Percentiles rank a stretch among this genome's conserved stretches.
Evolutionary conservation across 805 yeast genomes (phyloP).

Genomic region (Maudiozyma turicensis): DNA sequence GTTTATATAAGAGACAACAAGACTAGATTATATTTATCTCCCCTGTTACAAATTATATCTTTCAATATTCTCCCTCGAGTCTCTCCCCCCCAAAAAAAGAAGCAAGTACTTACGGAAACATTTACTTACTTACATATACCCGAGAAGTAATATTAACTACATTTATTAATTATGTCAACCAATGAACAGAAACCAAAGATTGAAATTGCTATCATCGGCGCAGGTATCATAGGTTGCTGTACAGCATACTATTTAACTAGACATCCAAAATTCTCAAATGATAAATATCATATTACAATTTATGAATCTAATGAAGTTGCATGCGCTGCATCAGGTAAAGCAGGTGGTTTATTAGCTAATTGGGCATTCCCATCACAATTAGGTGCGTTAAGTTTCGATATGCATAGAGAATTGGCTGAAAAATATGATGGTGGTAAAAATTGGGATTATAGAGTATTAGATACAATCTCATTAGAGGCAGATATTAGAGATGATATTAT

Average conservation of each 20-base stretch:
- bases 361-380: conserved; percentile 97
- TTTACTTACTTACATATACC: too few species aligned
- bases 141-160: too few species aligned
- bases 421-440: conserved; percentile 71
- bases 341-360: conserved; percentile 88
- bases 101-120: too few species aligned
- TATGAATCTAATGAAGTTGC: conserved; percentile 88
- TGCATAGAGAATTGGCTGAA: conserved; percentile 76
- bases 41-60: too few species aligned
- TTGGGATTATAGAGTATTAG: conserved; percentile 89
- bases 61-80: too few species aligned
- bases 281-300: conserved; percentile 70
- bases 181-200: conserved; percentile 40
- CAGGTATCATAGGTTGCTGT: conserved; percentile 93
- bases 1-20: too few species aligned
- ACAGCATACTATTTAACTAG: conserved; percentile 81
- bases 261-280: conserved; percentile 70
- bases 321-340: conserved; percentile 95
- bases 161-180: not conserved
- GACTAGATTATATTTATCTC: too few species aligned
- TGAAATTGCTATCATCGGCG: conserved; percentile 81
- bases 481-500: conserved; percentile 38
- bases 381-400: conserved; percentile 75
- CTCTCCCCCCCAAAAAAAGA: too few species aligned
- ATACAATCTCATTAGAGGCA: conserved; percentile 83